phyloP scores from a whole-genome alignment of 768 basidiomycete genomes.

The Agaricus bisporus region DNA sequence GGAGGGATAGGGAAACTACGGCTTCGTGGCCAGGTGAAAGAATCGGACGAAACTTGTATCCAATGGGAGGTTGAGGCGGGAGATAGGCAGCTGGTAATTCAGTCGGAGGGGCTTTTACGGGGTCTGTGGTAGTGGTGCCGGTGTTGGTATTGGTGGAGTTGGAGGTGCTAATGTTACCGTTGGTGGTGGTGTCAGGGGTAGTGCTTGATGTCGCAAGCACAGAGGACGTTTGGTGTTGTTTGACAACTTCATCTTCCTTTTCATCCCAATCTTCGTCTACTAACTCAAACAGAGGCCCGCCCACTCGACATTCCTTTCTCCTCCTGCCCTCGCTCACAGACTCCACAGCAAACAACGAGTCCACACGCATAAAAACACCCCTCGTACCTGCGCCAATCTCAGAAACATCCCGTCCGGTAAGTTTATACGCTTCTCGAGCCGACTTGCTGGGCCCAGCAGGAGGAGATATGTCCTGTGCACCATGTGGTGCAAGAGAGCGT shows the following conservation, averaged over 20 bases:
- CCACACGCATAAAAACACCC: constrained; percentile 68
- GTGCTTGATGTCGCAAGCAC: background rate
- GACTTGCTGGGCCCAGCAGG: constrained; percentile 54
- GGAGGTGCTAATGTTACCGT: background rate
- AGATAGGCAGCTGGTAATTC: constrained; percentile 19
- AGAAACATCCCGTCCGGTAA: constrained; percentile 18
- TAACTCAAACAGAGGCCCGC: constrained; percentile 73
- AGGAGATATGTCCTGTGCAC: constrained; percentile 50
- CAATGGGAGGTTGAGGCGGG: constrained; percentile 60
- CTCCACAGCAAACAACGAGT: constrained; percentile 61
- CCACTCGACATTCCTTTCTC: constrained; percentile 59
- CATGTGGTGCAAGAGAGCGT: constrained; percentile 58
- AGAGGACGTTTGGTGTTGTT: background rate
- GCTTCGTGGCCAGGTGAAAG: constrained; percentile 55
- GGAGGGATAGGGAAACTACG: constrained; percentile 59
- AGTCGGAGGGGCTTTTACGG: background rate
- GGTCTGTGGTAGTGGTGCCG: background rate
- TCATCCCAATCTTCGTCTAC: constrained; percentile 71
- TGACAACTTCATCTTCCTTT: constrained; percentile 14
- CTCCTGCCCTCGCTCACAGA: constrained; percentile 34
- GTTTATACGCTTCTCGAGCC: constrained; percentile 19
- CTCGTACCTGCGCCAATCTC: constrained; percentile 50
- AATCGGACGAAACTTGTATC: constrained; percentile 67
- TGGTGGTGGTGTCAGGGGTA: background rate
- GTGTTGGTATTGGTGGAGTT: background rate